Evolutionary conservation across 208 protist genomes (phyloP).

Genomic region (Angomonas ambiguus): DNA sequence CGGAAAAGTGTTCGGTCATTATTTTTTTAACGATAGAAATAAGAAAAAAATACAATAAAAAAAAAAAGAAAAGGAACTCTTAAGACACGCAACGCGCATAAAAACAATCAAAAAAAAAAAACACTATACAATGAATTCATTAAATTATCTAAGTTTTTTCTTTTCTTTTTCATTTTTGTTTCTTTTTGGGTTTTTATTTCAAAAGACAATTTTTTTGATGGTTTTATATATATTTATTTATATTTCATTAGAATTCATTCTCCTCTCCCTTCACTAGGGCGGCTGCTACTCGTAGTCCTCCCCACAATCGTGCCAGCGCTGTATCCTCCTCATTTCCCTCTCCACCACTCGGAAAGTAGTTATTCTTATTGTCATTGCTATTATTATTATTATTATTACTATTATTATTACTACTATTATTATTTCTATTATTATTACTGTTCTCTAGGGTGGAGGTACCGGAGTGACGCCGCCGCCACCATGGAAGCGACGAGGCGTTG

Average conservation of each 20-base stretch:
- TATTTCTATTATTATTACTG: not conserved
- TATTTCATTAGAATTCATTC: not conserved
- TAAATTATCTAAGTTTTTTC: slow-evolving; percentile 1
- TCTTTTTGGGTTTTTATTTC: slow-evolving; percentile 1
- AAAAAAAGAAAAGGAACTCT: slow-evolving; percentile 11
- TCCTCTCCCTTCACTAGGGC: not conserved
- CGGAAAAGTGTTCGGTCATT: not conserved
- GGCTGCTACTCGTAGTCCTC: not conserved
- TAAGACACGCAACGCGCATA: too few species aligned
- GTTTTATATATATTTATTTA: not conserved
- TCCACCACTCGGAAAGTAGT: not conserved
- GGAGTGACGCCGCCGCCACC: too few species aligned
- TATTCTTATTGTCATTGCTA: slow-evolving; percentile 1
- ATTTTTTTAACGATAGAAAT: not conserved
- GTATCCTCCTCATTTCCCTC: not conserved
- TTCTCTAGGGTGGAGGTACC: too few species aligned
- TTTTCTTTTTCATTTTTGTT: not conserved
- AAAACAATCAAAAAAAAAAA: slow-evolving; percentile 11
- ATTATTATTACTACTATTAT: slow-evolving; percentile 8
- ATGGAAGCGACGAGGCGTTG: too few species aligned
- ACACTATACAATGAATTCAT: not conserved
- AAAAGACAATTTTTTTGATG: not conserved
- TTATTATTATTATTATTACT: slow-evolving; percentile 11
- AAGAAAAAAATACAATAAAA: slow-evolving; percentile 3
- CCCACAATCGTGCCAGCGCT: not conserved